Evolutionary conservation across 2,329 filamentous ascomycete genomes (phyloP).

Genomic region (Hypoxylon sp.): DNA sequence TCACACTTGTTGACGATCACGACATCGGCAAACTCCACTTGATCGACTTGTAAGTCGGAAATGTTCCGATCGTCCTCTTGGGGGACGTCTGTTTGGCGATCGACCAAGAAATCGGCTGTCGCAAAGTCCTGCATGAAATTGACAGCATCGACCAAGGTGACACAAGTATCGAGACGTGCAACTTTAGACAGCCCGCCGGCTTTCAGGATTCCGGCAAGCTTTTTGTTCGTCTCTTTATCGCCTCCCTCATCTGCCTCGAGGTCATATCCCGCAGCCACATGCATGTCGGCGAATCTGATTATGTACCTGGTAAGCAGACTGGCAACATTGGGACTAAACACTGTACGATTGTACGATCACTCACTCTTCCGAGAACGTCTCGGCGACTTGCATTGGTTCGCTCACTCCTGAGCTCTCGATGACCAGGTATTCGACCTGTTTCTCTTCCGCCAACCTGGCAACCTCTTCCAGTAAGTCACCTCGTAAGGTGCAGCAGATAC

Average conservation of each 20-base stretch:
- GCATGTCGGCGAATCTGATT: constrained; percentile 52
- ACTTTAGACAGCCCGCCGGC: constrained; percentile 76
- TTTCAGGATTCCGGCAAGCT: constrained; percentile 49
- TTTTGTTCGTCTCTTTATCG: constrained; percentile 46
- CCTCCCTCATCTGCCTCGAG: constrained; percentile 51
- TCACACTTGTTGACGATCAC: constrained; percentile 80
- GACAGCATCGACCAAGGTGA: constrained; percentile 81
- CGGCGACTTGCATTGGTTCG: constrained; percentile 80
- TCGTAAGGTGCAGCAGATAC: constrained; percentile 82
- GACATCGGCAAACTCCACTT: constrained; percentile 84
- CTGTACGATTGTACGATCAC: neutral
- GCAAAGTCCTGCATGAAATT: constrained; percentile 81
- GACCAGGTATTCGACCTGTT: constrained; percentile 78
- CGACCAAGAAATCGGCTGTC: constrained; percentile 76
- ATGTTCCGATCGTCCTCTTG: constrained; percentile 80
- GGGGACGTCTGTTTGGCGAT: constrained; percentile 72
- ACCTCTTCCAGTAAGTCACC: constrained; percentile 80
- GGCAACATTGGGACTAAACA: constrained; percentile 46
- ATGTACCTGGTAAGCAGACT: constrained; percentile 34
- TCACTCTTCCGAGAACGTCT: constrained; percentile 69
- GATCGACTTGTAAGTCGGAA: constrained; percentile 81
- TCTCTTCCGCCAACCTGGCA: constrained; percentile 72
- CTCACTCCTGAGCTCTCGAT: constrained; percentile 81
- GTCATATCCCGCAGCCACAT: constrained; percentile 49
- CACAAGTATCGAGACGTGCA: constrained; percentile 77